Base-by-base conservation (phyloP, 2,329 filamentous ascomycete genomes). In the Ophiostoma novo-ulmi region DNA sequence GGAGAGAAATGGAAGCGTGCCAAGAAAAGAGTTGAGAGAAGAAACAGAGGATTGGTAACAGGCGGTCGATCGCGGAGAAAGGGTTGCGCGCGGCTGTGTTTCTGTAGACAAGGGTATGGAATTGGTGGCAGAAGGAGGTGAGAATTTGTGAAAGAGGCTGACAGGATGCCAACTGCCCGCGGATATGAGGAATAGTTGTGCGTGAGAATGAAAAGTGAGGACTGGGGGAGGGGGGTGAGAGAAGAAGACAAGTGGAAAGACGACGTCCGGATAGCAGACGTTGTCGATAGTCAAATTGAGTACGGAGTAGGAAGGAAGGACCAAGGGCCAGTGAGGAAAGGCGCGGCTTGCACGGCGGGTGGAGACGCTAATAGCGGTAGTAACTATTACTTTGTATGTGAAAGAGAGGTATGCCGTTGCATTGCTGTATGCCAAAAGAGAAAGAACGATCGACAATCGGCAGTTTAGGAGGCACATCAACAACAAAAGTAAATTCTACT, bases 291-390 rank as follows among this genome's bases (percentile, higher is more conserved):
- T 65, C 63, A 22, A 8, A 39, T 39, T 41, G 35, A 39, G 36
- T 11, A 65, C 63, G 63, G 61, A 65, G 63, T 14, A 39, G 17
- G 35, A 38, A 39, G 26, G 52, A n/a, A 63, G 31, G 48, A 55
- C 35, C 48, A 48, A 65, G 22, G 64, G n/a, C 52, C 35, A 64
- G 31, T 31, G 26, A 68, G 69, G 65, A 70, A 70, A 64, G 58
- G 69, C 41, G 69, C 69, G 69, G 69, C 64, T 44, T 44, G 22
- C 68, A 68, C 69, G 65, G 65, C 26, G 63, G 38, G 26, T 63
- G 64, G 22, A 67, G 69, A 68, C 63, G 63, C 63, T 65, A n/a
- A n/a, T n/a, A 65, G 35, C 36, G 10, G 35, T 10, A 38, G 20
- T n/a, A 41, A 14, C 31, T 55, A 55, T 55, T 22, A 48, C 44